Evolutionary conservation across 1,139 yeast genomes (phyloP).

Genomic region (Williopsis jadinii): DNA sequence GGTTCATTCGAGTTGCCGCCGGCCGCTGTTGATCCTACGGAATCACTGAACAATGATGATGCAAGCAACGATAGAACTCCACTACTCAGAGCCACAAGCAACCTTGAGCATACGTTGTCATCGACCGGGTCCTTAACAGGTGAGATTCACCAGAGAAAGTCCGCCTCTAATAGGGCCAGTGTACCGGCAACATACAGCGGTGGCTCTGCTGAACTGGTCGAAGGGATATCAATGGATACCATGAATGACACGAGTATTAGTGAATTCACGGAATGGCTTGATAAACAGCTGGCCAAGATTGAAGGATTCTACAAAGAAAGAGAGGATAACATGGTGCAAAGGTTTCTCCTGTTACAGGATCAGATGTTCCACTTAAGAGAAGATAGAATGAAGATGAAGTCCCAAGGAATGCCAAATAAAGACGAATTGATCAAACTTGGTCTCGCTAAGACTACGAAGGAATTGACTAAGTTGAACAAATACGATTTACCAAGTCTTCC

Average conservation of each 20-base stretch:
- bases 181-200: constrained; percentile 14
- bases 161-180: neutral
- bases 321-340: constrained; percentile 53
- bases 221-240: constrained; percentile 11
- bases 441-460: constrained; percentile 13
- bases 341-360: constrained; percentile 57
- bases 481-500: constrained; percentile 58
- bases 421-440: constrained; percentile 14
- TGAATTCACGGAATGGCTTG: constrained; percentile 57
- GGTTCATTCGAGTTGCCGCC: constrained; percentile 21
- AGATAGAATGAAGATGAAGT: constrained; percentile 32
- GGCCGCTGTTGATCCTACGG: constrained; percentile 18
- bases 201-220: constrained; percentile 8
- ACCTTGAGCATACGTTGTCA: neutral
- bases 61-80: constrained; percentile 26
- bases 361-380: constrained; percentile 59
- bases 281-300: constrained; percentile 49
- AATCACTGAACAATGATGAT: constrained; percentile 3
- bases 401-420: neutral
- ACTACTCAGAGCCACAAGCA: constrained; percentile 9
- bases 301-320: constrained; percentile 52
- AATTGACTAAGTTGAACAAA: constrained; percentile 12
- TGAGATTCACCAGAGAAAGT: constrained; percentile 1
- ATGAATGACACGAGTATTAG: constrained; percentile 27
- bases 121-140: neutral